These are phyloP conservation scores for Avicennia marina DNA, from an alignment of 257 asterid genomes.

Conservation along the genomic window DNA sequence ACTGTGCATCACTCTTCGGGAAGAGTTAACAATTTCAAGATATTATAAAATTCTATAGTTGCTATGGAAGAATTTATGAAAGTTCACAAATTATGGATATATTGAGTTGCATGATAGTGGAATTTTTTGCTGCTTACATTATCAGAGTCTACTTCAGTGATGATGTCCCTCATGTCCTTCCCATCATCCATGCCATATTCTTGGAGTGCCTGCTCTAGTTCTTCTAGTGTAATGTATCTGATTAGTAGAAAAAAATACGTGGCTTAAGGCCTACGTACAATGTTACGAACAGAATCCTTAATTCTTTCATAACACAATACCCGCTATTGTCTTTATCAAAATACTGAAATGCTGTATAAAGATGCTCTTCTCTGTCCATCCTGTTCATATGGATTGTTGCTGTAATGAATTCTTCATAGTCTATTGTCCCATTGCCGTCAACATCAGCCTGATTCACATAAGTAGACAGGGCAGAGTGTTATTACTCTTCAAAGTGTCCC, in stretches of 20 bases:
- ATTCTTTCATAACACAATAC: background rate
- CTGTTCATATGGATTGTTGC: slow-evolving; percentile 6
- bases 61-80: too few relatives aligned
- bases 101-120: too few relatives aligned
- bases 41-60: too few relatives aligned
- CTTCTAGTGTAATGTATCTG: slow-evolving; percentile 3
- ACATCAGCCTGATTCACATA: slow-evolving; percentile 1
- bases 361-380: slow-evolving; percentile 10
- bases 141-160: background rate
- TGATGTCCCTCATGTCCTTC: background rate
- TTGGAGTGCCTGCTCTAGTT: slow-evolving; percentile 7
- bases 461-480: too few relatives aligned
- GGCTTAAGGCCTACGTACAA: background rate
- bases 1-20: too few relatives aligned
- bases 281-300: background rate
- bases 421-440: slow-evolving; percentile 10
- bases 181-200: background rate
- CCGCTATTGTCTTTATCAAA: slow-evolving; percentile 11
- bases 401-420: slow-evolving; percentile 5
- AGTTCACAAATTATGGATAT: too few relatives aligned
- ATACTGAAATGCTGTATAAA: slow-evolving; percentile 4
- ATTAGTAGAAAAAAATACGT: background rate
- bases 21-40: too few relatives aligned
- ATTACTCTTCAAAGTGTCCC: too few relatives aligned
- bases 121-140: background rate